phyloP scores from a whole-genome alignment of 495 filamentous ascomycete genomes.

The Patellaria atrata region DNA sequence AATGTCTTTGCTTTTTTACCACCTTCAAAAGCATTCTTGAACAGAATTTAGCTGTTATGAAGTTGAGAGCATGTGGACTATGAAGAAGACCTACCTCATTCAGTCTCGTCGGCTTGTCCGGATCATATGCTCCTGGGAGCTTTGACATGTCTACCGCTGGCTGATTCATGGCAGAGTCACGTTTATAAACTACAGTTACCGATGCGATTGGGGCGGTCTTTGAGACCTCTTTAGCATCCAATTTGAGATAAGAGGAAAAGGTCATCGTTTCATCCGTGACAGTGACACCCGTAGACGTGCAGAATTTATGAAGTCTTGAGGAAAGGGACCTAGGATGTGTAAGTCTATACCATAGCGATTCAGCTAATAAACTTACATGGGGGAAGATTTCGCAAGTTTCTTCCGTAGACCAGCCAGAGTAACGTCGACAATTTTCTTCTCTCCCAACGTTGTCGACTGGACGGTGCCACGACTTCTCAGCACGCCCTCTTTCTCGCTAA shows the following conservation, averaged over 20 bases:
- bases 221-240: neutral
- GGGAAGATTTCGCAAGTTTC: too few relatives aligned
- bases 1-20: neutral
- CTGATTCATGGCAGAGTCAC: neutral
- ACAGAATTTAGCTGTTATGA: neutral
- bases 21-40: neutral
- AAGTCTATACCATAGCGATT: too few relatives aligned
- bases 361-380: too few relatives aligned
- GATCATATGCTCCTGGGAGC: too few relatives aligned
- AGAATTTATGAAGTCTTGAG: conserved; percentile 1
- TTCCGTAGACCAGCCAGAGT: conserved; percentile 1
- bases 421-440: neutral
- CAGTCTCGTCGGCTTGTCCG: too few relatives aligned
- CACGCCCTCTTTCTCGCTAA: neutral
- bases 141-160: too few relatives aligned
- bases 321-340: neutral
- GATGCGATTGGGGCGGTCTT: neutral
- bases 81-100: too few relatives aligned
- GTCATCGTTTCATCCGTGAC: neutral
- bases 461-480: neutral
- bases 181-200: neutral
- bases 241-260: neutral
- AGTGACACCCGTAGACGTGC: neutral
- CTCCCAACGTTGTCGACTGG: neutral
- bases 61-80: neutral